These are phyloP conservation scores for Hansenula sp. DNA, from an alignment of 1,139 yeast species.

Conservation along the genomic window DNA sequence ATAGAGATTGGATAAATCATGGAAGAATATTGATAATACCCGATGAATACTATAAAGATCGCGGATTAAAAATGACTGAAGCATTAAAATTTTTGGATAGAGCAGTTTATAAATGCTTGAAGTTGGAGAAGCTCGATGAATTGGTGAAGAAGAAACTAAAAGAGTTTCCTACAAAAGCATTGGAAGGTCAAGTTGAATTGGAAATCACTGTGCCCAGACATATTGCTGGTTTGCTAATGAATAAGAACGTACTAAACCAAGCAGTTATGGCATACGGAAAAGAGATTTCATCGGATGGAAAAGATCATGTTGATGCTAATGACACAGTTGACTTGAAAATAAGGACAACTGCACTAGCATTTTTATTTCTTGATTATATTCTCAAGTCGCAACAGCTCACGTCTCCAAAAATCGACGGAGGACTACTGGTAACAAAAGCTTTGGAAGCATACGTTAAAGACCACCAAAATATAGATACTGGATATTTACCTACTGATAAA, in stretches of 20 bases:
- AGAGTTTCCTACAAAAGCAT: constrained; percentile 21
- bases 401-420: constrained; percentile 4
- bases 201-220: constrained; percentile 13
- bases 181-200: constrained; percentile 18
- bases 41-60: constrained; percentile 24
- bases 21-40: constrained; percentile 33
- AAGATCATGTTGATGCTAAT: background rate
- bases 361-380: constrained; percentile 12
- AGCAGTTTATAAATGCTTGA: constrained; percentile 26
- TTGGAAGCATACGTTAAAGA: constrained; percentile 1
- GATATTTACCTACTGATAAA: constrained; percentile 7
- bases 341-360: constrained; percentile 15
- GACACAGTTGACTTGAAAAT: constrained; percentile 22
- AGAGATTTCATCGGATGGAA: constrained; percentile 12
- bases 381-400: constrained; percentile 2
- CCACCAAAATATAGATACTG: background rate
- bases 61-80: constrained; percentile 28
- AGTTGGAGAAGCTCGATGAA: constrained; percentile 18
- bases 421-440: constrained; percentile 6
- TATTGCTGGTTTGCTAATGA: constrained; percentile 15
- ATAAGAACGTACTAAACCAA: constrained; percentile 4
- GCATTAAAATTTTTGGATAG: constrained; percentile 31
- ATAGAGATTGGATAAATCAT: constrained; percentile 41
- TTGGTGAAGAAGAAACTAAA: constrained; percentile 17
- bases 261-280: constrained; percentile 5